phyloP scores from a whole-genome alignment of 2,329 filamentous ascomycete species.

The Tricladium varicosporioides region DNA sequence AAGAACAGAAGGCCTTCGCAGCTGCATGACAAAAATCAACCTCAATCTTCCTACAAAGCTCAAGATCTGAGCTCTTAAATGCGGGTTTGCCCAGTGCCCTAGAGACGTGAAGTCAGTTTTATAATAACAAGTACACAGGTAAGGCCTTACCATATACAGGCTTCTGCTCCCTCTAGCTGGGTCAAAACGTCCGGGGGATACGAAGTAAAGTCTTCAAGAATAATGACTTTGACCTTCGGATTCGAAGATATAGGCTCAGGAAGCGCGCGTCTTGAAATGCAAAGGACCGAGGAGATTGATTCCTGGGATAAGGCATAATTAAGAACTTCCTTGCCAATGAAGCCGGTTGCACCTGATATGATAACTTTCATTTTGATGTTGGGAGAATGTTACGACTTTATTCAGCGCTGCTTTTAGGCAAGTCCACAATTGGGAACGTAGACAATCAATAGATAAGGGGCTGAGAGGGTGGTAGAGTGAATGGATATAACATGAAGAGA shows the following conservation, averaged over 20 bases:
- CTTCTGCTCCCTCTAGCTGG: constrained; percentile 14
- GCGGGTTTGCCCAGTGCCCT: constrained; percentile 24
- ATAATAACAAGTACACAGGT: constrained; percentile 19
- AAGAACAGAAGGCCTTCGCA: constrained; percentile 31
- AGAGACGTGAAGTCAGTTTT: constrained; percentile 33
- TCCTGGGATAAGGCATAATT: constrained; percentile 47
- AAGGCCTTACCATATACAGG: constrained; percentile 17
- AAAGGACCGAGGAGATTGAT: constrained; percentile 49
- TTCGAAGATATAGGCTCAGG: constrained; percentile 39
- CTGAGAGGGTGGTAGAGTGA: too few species aligned
- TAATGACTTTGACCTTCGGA: constrained; percentile 43
- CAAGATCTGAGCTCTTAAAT: constrained; percentile 24
- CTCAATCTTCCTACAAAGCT: constrained; percentile 31
- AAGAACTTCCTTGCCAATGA: constrained; percentile 53
- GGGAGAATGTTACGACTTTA: too few species aligned
- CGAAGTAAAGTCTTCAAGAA: constrained; percentile 12
- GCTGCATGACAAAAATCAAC: constrained; percentile 36
- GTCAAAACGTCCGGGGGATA: constrained; percentile 23
- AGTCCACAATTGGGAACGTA: too few species aligned
- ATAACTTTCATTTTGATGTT: constrained; percentile 51
- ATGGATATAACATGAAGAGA: too few species aligned
- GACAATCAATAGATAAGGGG: too few species aligned
- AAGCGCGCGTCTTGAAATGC: constrained; percentile 48
- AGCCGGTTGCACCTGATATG: constrained; percentile 55
- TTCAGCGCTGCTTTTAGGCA: too few species aligned